Evolutionary conservation across 2,329 filamentous ascomycete genomes (phyloP), one percentile per base, ranked within the genome.

Genomic region (Juglanconis oblonga): DNA sequence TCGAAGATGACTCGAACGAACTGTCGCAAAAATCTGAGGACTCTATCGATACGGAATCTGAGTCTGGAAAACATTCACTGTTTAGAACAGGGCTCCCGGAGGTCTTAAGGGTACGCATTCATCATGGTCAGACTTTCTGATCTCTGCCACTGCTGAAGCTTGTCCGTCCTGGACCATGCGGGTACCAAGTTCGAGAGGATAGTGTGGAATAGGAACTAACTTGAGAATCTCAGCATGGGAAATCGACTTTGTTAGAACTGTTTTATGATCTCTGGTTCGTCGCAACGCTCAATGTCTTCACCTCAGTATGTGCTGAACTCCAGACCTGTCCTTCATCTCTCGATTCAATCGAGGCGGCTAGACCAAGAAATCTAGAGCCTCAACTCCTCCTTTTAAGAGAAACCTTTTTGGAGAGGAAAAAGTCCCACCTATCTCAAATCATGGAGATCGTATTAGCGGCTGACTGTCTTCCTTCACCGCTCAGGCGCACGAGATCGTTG

Each of bases 241-340:
- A 36, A 4, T 49, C 55, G 11, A 52, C 55, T 5, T 10, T 52
- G 4, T 9, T 58, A 3, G 48, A 58, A 2, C 17, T 58, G 17
- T 58, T 58, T 9, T 58, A 35, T 10, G 55, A 58, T 17, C 49
- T 58, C 3, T 58, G 38, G 38, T 58, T 58, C 17, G 55, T 58
- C 13, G 55, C 55, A 14, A 58, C 55, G 7, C 49, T 58, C 38
- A 58, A 52, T 9, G 44, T 58, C 31, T 58, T 58, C 49, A 33
- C 55, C 13, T 45, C 55, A 48, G 55, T 58, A 58, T 2, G 55
- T 24, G 24, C 24, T 13, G 9, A 45, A 13, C n/a, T 45, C 5
- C 14, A 13, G 11, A n/a, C n/a, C n/a, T n/a, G n/a, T n/a, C n/a
- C n/a, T n/a, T n/a, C n/a, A n/a, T n/a, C n/a, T n/a, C n/a, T n/a